Evolutionary conservation across 495 filamentous ascomycete genomes (phyloP).

Genomic region (Tricharina praecox): DNA sequence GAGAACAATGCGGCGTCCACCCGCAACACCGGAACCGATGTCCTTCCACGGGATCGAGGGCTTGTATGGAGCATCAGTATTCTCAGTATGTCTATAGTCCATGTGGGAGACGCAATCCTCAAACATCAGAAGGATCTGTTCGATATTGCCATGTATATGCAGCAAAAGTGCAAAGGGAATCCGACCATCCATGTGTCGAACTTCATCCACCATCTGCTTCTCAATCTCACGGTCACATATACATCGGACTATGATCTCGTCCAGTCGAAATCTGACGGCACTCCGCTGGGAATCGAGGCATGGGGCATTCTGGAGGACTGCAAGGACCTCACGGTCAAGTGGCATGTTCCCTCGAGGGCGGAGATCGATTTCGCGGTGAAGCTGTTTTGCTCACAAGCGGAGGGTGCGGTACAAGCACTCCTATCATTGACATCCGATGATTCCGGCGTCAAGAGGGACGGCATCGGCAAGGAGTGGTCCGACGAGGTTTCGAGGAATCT

Average conservation of each 20-base stretch:
- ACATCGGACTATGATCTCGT: slow-evolving; percentile 75
- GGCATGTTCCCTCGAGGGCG: slow-evolving; percentile 65
- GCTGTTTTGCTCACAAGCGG: slow-evolving; percentile 63
- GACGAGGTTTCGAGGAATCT: slow-evolving; percentile 87
- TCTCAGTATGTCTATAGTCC: slow-evolving; percentile 95
- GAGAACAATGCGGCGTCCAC: slow-evolving; percentile 95
- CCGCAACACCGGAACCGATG: slow-evolving; percentile 78
- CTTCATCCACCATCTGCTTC: slow-evolving; percentile 95
- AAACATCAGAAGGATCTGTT: slow-evolving; percentile 76
- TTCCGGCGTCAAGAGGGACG: slow-evolving; percentile 76
- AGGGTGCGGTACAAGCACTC: slow-evolving; percentile 49
- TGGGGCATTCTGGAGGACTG: slow-evolving; percentile 65
- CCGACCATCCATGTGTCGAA: slow-evolving; percentile 93
- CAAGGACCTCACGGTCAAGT: slow-evolving; percentile 61
- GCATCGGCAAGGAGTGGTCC: slow-evolving; percentile 94
- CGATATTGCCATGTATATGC: slow-evolving; percentile 87
- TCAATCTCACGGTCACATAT: slow-evolving; percentile 87
- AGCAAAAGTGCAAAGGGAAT: slow-evolving; percentile 78
- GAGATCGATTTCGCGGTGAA: slow-evolving; percentile 81
- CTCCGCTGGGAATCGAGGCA: slow-evolving; percentile 6
- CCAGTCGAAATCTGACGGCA: slow-evolving; percentile 45
- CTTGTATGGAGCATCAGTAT: slow-evolving; percentile 95
- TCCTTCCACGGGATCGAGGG: slow-evolving; percentile 78
- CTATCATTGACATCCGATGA: slow-evolving; percentile 58
- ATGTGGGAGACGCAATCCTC: slow-evolving; percentile 77